Evolutionary conservation across 495 filamentous ascomycete genomes (phyloP), one percentile per base, ranked within the genome.

Genomic region (Pyrenopolyporus hunteri): DNA sequence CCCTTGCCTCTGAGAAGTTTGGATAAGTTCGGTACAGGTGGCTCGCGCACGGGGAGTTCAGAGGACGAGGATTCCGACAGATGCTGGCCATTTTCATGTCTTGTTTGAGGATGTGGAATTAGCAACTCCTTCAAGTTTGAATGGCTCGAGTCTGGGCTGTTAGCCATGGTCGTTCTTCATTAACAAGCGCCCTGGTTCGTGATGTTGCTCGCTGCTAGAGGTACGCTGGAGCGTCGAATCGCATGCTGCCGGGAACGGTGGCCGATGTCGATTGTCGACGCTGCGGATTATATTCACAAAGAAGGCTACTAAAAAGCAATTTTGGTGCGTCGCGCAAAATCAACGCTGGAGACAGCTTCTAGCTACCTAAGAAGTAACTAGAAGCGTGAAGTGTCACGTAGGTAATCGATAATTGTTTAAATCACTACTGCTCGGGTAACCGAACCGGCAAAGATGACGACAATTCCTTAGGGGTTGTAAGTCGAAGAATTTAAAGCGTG

Each of bases 1-100:
- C 75, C 73, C 49, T 75, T 80, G 17, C 66, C 74, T 53, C 76
- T 76, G 7, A 75, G 51, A 7, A 77, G 57, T 31, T 68, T 76
- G 17, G 47, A 44, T 17, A 60, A 14, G 49, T 43, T 61, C 16
- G 66, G 66, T 10, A 63, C 45, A 19, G 58, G 32, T 53, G 51
- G 47, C 13, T 55, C 59, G 20, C 47, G 46, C n/a, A 11, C 11
- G 19, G 35, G 39, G 28, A 19, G 25, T 13, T 67, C 52, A 33
- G 59, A 58, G 10, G 46, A 48, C n/a, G 59, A 57, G 45, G 59
- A 60, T 35, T 69, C 66, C 7, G 46, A 23, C 26, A 31, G 26
- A 28, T 43, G 19, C 19, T 67, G 53, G 20, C 59, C 55, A 14
- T 32, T 51, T 37, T 71, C 63, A 13, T 64, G 56, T 23, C 62